Conservation (phyloP, 176 grass and related monocot species). For the Hordeum vulgare region MorexV3_pseudomolecules_assembly NC_058520.1:617916010-617916509, state of each 20-base stretch:
- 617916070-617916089: conserved; percentile 25
- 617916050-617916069: conserved; percentile 39
- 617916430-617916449: too few species aligned
- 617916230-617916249: conserved; percentile 14
- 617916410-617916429: too few species aligned
- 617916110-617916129: conserved; percentile 23
- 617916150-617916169: conserved; percentile 26
- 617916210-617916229: neutral
- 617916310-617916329: neutral
- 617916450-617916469: neutral
- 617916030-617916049: conserved; percentile 21
- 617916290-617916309: neutral
- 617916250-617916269: neutral
- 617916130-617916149: conserved; percentile 14
- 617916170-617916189: conserved; percentile 4
- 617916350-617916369: too few species aligned
- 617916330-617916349: neutral
- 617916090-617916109: conserved; percentile 29
- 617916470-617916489: neutral
- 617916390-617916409: neutral
- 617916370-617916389: neutral
- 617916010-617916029: conserved; percentile 12
- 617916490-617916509: neutral
- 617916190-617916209: neutral
- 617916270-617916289: too few species aligned